These are phyloP conservation scores for Trypanosoma caninum DNA, from an alignment of 208 protist species.

Conservation along the genomic window DNA sequence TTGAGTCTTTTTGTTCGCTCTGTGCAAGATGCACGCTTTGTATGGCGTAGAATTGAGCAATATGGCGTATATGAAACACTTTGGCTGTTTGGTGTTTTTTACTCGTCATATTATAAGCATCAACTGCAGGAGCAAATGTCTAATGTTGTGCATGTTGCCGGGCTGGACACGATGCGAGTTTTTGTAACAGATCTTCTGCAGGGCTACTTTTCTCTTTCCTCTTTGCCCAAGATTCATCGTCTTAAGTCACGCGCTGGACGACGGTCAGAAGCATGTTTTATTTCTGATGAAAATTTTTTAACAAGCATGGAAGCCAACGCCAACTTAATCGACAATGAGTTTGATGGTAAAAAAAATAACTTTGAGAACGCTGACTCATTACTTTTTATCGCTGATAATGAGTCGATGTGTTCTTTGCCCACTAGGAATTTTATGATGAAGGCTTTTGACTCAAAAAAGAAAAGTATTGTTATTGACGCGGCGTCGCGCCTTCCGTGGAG, in stretches of 20 bases:
- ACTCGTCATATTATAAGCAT: slow-evolving; percentile 61
- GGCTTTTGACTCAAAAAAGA: background rate
- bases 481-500: slow-evolving; percentile 18
- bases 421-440: background rate
- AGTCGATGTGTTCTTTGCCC: no score
- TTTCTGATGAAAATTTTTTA: slow-evolving; percentile 14
- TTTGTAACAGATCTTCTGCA: slow-evolving; percentile 69
- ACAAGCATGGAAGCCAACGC: background rate
- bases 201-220: slow-evolving; percentile 23
- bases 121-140: slow-evolving; percentile 58
- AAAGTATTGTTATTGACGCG: slow-evolving; percentile 4
- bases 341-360: background rate
- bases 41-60: slow-evolving; percentile 64
- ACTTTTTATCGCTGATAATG: background rate
- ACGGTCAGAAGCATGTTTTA: slow-evolving; percentile 30
- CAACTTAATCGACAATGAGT: background rate
- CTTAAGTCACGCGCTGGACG: slow-evolving; percentile 42
- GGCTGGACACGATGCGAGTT: slow-evolving; percentile 62
- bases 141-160: slow-evolving; percentile 68
- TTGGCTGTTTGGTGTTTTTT: slow-evolving; percentile 60
- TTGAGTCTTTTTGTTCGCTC: slow-evolving; percentile 68
- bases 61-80: slow-evolving; percentile 50
- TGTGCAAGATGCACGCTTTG: slow-evolving; percentile 59
- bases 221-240: slow-evolving; percentile 17
- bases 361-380: background rate